Percentiles rank a stretch among this genome's conserved stretches.
Conservation (phyloP, 805 yeast genomes). For the Candida odintsovae region DNA sequence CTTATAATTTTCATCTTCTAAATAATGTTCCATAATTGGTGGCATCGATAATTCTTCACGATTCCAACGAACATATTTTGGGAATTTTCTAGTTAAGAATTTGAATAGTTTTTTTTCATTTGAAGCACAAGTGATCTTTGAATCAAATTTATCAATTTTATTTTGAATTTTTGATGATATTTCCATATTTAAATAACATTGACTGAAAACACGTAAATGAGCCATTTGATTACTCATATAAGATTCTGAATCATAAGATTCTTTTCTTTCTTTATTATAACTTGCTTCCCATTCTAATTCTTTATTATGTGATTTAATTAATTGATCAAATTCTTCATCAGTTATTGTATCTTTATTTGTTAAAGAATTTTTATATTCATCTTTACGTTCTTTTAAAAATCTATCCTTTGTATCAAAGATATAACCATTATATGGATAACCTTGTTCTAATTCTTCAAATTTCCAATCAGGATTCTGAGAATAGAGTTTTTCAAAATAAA, state of each 20-base stretch:
- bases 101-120: conserved; percentile 34
- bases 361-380: conserved; percentile 12
- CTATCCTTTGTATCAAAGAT: conserved; percentile 22
- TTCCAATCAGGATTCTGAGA: conserved; percentile 20
- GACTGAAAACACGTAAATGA: conserved; percentile 22
- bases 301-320: conserved; percentile 7
- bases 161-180: conserved; percentile 4
- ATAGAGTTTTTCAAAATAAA: conserved; percentile 16
- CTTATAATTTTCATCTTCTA: conserved; percentile 1
- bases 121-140: conserved; percentile 13
- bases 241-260: conserved; percentile 18
- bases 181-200: conserved; percentile 19
- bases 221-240: conserved; percentile 20
- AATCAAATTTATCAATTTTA: conserved; percentile 4
- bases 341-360: conserved; percentile 9
- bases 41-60: conserved; percentile 22
- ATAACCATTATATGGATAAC: conserved; percentile 15
- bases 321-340: conserved; percentile 9
- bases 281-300: conserved; percentile 14
- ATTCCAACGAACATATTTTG: conserved; percentile 37
- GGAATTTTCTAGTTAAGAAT: conserved; percentile 34
- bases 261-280: conserved; percentile 9
- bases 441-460: conserved; percentile 16
- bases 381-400: conserved; percentile 12
- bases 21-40: conserved; percentile 15